Evolutionary conservation across 768 basidiomycete genomes (phyloP), one percentile per base, ranked within the genome.

Genomic region (Boletus reticulatus): DNA sequence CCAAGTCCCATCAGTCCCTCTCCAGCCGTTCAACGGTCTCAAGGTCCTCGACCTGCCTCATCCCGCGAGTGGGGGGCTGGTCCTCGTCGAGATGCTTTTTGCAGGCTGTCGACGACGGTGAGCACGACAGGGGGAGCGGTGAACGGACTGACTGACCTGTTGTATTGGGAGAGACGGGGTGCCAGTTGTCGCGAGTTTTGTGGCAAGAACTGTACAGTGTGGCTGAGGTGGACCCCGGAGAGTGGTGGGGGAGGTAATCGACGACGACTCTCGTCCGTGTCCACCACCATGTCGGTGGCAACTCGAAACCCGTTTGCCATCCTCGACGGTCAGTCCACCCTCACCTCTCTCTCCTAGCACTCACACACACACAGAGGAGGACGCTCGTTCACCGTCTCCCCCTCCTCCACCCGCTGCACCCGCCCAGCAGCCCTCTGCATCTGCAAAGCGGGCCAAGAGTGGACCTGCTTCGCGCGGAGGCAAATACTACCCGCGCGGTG

Each of bases 1-100:
- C 90, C 90, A 91, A 88, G 87, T 89, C 89, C 82, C 85, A 85
- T 90, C 14, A 11, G 44, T 80, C 67, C 56, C 65, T 92, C 89
- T 90, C 82, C 89, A 89, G 87, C 85, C 78, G 73, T 74, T 67
- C 80, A 84, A 92, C 90, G 90, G 87, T 92, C 90, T 87, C 89
- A 78, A 83, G 76, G 83, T 92, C 90, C 81, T 90, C 80, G 86
- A 88, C 78, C 82, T 79, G 75, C 86, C 65, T 82, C 82, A 75
- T 87, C 88, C 84, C 74, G 60, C 60, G 46, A 70, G 43, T 70
- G 82, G 89, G 81, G 83, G 80, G 34, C 84, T 75, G 76, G 74
- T 84, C 89, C 66, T 92, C 87, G 79, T 84, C 81, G 86, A 91
- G 90, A 92, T 92, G 90, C 90, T 92, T 92, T 62, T 89, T 83